Base-by-base conservation (phyloP, 2,329 filamentous ascomycete species). In the Coleophoma eucalyptorum region DNA sequence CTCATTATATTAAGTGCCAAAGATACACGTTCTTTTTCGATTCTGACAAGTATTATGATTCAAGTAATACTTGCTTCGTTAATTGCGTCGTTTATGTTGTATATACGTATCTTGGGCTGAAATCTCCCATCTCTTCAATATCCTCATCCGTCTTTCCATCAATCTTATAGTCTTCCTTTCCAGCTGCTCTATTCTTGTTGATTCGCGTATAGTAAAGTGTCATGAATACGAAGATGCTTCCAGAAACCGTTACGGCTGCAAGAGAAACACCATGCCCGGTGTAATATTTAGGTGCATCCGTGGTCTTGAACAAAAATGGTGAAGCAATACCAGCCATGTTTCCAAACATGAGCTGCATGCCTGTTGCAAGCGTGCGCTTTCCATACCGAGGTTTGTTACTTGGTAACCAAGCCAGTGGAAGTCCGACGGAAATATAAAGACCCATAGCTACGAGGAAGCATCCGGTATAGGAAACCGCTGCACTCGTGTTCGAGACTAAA, bases 401-500 rank as follows among this genome's bases (percentile, higher is more conserved):
- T 1, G 78, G 69, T 16, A 77, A 53, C 65, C 65, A 68, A 3
- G 63, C 62, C 1, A 68, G 51, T 1, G 65, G 65, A 10, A 68
- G 46, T 1, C 65, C 62, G 12, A 67, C 62, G 16, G 62, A 55
- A 12, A 65, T 56, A 57, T 85, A 86, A 2, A 86, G 61, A 0
- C 82, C 83, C 59, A 78, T 69, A 0, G 82, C 81, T 1, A 84
- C 76, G 21, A 86, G 64, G 62, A 84, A 79, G 52, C 81, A 84
- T 1, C 80, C 82, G 11, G 80, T 78, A 54, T 84, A 86, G 55
- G 79, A 78, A 1, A 80, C 80, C 1, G 73, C 78, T 0, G 73
- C 69, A 1, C 70, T 68, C 0, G 70, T 67, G 41, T 78, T 69
- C 3, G 77, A 73, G 40, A 85, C 74, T 42, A 86, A 62, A 50